These are phyloP conservation scores for Umbilicaria muhlenbergii DNA, from an alignment of 495 filamentous ascomycete genomes.

Conservation along the genomic window DNA sequence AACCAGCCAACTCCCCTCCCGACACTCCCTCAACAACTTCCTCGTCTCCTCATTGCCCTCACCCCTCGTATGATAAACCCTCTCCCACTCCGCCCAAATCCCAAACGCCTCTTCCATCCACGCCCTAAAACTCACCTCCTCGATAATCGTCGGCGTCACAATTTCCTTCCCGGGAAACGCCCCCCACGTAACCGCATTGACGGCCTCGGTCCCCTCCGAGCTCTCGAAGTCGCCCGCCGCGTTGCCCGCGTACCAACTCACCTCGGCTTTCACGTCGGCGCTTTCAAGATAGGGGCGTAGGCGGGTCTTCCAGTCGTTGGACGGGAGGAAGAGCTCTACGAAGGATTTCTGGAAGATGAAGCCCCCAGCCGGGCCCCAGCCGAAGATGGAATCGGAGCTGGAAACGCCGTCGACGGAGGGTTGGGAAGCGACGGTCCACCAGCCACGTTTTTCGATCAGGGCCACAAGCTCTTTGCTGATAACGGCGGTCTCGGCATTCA, in stretches of 20 bases:
- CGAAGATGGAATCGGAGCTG: conserved; percentile 65
- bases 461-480: conserved; percentile 59
- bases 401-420: conserved; percentile 78
- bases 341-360: conserved; percentile 98
- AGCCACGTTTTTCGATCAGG: conserved; percentile 60
- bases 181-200: conserved; percentile 96
- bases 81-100: conserved; percentile 88
- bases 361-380: conserved; percentile 84
- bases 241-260: conserved; percentile 81
- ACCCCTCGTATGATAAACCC: conserved; percentile 52
- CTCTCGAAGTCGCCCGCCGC: conserved; percentile 52
- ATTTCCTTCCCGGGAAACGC: conserved; percentile 95
- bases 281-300: conserved; percentile 44
- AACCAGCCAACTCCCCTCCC: conserved; percentile 8
- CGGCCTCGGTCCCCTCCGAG: conserved; percentile 37
- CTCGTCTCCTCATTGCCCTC: conserved; percentile 2
- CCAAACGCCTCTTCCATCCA: conserved; percentile 95
- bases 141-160: conserved; percentile 92
- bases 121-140: conserved; percentile 84
- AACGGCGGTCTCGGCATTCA: conserved; percentile 63
- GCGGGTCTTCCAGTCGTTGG: conserved; percentile 42
- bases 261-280: conserved; percentile 38
- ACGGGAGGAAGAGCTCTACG: conserved; percentile 83
- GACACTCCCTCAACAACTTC: conserved; percentile 9
- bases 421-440: conserved; percentile 94